Conservation (phyloP, 2,329 filamentous ascomycete genomes). For the Penicillium glabrum region DNA sequence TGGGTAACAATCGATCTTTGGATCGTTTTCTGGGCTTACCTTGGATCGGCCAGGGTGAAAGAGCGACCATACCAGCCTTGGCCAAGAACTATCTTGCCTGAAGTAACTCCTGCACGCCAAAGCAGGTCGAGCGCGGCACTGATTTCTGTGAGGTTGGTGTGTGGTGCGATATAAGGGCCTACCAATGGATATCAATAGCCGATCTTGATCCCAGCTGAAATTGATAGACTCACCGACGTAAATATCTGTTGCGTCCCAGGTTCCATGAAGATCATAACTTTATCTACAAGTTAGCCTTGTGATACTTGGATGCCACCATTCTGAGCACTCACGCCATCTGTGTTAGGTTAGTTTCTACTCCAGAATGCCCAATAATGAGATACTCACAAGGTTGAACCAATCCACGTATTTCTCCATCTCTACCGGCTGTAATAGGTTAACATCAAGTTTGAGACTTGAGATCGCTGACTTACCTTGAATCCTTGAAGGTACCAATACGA, state of each 20-base stretch:
- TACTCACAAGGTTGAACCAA: background rate
- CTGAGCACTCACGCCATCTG: background rate
- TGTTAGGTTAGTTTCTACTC: background rate
- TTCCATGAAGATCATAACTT: background rate
- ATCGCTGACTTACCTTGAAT: background rate
- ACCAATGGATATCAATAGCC: background rate
- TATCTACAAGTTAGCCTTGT: background rate
- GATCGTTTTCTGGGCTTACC: background rate
- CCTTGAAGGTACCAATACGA: background rate
- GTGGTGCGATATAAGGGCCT: background rate
- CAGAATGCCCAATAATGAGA: background rate
- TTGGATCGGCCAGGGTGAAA: background rate
- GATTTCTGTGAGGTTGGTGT: background rate
- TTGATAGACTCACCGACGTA: background rate
- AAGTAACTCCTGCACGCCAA: background rate
- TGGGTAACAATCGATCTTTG: background rate
- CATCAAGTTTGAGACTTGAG: background rate
- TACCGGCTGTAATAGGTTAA: background rate
- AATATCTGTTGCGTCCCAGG: background rate
- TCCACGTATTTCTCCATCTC: background rate
- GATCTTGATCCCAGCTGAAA: no score
- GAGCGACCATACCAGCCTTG: background rate
- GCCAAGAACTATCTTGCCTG: background rate
- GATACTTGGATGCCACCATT: background rate
- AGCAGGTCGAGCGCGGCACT: background rate